Base-by-base conservation (phyloP, 331 rosid genomes). In the Quercus lobata region DNA sequence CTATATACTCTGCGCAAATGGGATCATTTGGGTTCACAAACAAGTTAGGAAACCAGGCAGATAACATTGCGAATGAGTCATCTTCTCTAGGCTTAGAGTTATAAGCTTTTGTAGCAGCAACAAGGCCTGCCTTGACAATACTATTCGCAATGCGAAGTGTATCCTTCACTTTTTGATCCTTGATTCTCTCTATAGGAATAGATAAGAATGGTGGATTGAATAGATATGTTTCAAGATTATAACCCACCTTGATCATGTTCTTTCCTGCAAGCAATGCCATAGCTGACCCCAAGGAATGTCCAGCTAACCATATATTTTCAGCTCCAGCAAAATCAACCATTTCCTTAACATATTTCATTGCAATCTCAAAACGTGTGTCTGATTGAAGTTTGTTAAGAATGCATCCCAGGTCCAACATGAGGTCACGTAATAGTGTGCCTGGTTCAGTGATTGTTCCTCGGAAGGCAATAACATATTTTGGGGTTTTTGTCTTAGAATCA, bases 221-320 rank as follows among this genome's bases (percentile, higher is more conserved):
- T 1, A 87, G 82, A 57, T 74, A 84, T 0, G 86, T 69, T 17
- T 80, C 78, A 2, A 76, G 66, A 18, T 21, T 19, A 21, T 17
- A 60, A 14, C 84, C 86, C 68, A 1, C 30, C 53, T 58, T 78
- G 7, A 49, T 71, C 87, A 84, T 81, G 24, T 60, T 73, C 29
- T 84, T 84, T 9, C 84, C 86, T 0, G 79, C 83, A 1, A 78
- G 75, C 57, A 83, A 53, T n/a, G 85, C 85, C 2, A 81, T 72
- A 2, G 84, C 85, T 1, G 87, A 74, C 10, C 87, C 87, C 5
- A 86, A 35, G n/a, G 86, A 86, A 69, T 83, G 87, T 7, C 86
- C 86, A 1, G 85, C 85, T n/a, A 86, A n/a, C 87, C 90, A 83
- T 6, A 86, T 71, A 32, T 77, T 75, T n/a, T 10, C n/a, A 22